Conservation (phyloP, 352 stramenopile genomes). For the Globisporangium barbulae region DNA sequence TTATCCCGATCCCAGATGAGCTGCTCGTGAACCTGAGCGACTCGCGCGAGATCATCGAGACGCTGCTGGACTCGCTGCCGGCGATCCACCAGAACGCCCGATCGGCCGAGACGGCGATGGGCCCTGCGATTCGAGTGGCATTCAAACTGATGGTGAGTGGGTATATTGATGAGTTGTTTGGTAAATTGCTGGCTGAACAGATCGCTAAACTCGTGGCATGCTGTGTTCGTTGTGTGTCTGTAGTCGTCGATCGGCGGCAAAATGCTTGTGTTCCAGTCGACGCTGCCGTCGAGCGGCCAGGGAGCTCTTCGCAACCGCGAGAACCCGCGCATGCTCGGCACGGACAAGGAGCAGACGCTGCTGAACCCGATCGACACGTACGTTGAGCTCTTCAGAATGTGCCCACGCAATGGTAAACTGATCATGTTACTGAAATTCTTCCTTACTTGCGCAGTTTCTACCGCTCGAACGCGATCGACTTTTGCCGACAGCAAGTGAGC, state of each 20-base stretch:
- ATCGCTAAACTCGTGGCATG: slow-evolving; percentile 25
- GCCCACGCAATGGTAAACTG: neutral
- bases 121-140: slow-evolving; percentile 91
- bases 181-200: slow-evolving; percentile 35
- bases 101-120: slow-evolving; percentile 75
- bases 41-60: slow-evolving; percentile 91
- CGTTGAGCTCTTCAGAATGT: slow-evolving; percentile 8
- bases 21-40: slow-evolving; percentile 98
- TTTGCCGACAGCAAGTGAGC: slow-evolving; percentile 97
- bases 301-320: slow-evolving; percentile 83
- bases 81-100: slow-evolving; percentile 83
- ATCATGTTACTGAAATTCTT: neutral
- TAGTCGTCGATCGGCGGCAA: slow-evolving; percentile 84
- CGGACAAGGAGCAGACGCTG: slow-evolving; percentile 89
- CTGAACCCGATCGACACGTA: slow-evolving; percentile 86
- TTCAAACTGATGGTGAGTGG: slow-evolving; percentile 96
- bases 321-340: slow-evolving; percentile 75
- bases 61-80: slow-evolving; percentile 95
- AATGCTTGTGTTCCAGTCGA: slow-evolving; percentile 89
- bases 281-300: slow-evolving; percentile 71
- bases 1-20: slow-evolving; percentile 94
- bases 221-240: slow-evolving; percentile 10
- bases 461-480: slow-evolving; percentile 93
- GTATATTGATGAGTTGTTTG: slow-evolving; percentile 59
- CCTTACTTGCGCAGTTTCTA: slow-evolving; percentile 72